Evolutionary conservation across 768 basidiomycete genomes (phyloP), one percentile per base, ranked within the genome.

Genomic region (Mycena olivaceomarginata): DNA sequence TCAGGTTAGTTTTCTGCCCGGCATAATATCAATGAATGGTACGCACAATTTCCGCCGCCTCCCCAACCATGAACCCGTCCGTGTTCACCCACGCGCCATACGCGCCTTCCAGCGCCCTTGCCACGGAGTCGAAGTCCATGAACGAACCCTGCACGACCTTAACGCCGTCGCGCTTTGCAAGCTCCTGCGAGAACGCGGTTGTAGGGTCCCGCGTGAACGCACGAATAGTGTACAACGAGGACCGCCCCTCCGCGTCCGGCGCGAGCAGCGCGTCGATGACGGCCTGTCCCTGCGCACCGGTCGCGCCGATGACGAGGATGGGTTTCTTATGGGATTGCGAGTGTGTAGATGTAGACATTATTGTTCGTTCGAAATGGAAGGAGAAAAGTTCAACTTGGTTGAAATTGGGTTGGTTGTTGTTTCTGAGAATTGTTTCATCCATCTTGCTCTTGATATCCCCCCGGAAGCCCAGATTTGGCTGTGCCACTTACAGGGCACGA

Each of bases 261-360:
- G 56, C 67, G 8, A 89, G 84, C 25, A 90, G 82, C 43, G 83
- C 84, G 68, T 86, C 83, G 59, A 88, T 83, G 65, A 89, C 87
- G 15, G 84, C 83, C 64, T 83, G 79, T 10, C 89, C 89, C 70
- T 90, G 89, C 3, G 88, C 88, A 65, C 89, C 89, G 40, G 89
- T 89, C 6, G 87, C 89, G 31, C 89, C 89, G 46, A 90, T 85
- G 53, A 90, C 87, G 60, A 89, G 83, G 67, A 89, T 88, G 62
- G 87, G 78, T 80, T 87, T 89, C 20, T 57, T 57, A 1, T 31
- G 31, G 31, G 60, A 41, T 20, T 57, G 56, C 56, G 25, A n/a
- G 40, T 62, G 60, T 20, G 51, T n/a, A 18, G 56, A 62, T 22
- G n/a, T 40, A 57, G 56, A 25, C 13, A 40, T 62, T 12, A 7